Percentiles rank a stretch among this genome's conserved stretches.
phyloP scores from a whole-genome alignment of 2,329 filamentous ascomycete species.

The Dactylella cylindrospora region DNA sequence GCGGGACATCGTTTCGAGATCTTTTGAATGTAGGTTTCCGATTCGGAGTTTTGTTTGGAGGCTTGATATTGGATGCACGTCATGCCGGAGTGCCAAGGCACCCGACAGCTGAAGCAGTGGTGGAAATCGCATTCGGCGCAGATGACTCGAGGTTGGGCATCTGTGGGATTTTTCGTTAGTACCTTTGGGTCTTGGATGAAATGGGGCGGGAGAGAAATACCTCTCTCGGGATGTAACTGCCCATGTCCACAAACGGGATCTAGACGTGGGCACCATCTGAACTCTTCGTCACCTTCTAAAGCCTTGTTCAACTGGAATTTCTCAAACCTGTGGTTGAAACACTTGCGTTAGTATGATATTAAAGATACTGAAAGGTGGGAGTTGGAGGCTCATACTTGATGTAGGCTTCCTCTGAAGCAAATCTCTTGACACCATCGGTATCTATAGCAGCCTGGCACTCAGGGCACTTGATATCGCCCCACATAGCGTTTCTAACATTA shows the following conservation, averaged over 20 bases:
- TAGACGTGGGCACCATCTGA: slow-evolving; percentile 36
- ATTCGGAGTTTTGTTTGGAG: slow-evolving; percentile 23
- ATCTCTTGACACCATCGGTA: slow-evolving; percentile 24
- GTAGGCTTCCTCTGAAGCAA: slow-evolving; percentile 25
- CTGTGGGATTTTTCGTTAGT: slow-evolving; percentile 1
- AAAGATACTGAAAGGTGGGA: neutral
- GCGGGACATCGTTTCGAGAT: slow-evolving; percentile 33
- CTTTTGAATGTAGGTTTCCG: slow-evolving; percentile 39
- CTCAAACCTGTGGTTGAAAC: slow-evolving; percentile 23
- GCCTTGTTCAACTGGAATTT: slow-evolving; percentile 39
- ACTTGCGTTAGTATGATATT: neutral
- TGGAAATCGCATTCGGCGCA: slow-evolving; percentile 40
- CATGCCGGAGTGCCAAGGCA: slow-evolving; percentile 29
- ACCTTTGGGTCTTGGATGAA: too few relatives aligned
- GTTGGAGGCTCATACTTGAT: slow-evolving; percentile 15
- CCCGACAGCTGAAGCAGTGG: slow-evolving; percentile 35
- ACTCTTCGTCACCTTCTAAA: slow-evolving; percentile 36
- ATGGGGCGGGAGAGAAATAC: neutral
- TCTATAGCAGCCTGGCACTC: slow-evolving; percentile 28
- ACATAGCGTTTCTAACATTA: slow-evolving; percentile 40
- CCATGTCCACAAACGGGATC: slow-evolving; percentile 35
- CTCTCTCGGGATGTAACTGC: slow-evolving; percentile 32
- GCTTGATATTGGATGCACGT: slow-evolving; percentile 29
- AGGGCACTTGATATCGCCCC: slow-evolving; percentile 39
- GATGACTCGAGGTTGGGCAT: slow-evolving; percentile 35